phyloP scores from a whole-genome alignment of 805 yeast species.

The Candida maesae region DNA sequence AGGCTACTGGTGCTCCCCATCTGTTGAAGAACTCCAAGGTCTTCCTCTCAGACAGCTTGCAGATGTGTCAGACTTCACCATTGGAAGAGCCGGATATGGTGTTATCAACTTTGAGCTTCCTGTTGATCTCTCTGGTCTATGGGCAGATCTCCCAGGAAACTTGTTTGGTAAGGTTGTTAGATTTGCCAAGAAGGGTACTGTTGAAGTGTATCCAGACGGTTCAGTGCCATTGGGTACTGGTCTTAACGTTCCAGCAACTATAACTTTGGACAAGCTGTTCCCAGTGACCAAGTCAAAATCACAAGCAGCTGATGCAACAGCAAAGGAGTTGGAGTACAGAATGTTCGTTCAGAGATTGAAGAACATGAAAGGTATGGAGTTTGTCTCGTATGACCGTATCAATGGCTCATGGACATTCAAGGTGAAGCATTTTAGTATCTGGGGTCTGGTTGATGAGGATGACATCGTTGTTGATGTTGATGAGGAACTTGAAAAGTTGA shows the following conservation, averaged over 20 bases:
- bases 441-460: slow-evolving; percentile 81
- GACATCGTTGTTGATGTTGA: slow-evolving; percentile 54
- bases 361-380: slow-evolving; percentile 65
- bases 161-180: slow-evolving; percentile 41
- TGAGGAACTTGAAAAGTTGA: slow-evolving; percentile 26
- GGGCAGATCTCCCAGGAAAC: slow-evolving; percentile 32
- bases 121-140: slow-evolving; percentile 61
- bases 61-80: slow-evolving; percentile 56
- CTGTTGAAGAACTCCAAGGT: slow-evolving; percentile 44
- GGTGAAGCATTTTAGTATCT: slow-evolving; percentile 88
- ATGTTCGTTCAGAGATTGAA: slow-evolving; percentile 49
- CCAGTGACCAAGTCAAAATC: slow-evolving; percentile 37
- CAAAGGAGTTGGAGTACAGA: slow-evolving; percentile 38
- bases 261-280: slow-evolving; percentile 58
- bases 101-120: slow-evolving; percentile 62
- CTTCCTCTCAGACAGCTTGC: slow-evolving; percentile 46
- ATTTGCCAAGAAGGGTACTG: slow-evolving; percentile 45
- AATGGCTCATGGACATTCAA: slow-evolving; percentile 74
- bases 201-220: slow-evolving; percentile 62
- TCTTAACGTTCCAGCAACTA: slow-evolving; percentile 71
- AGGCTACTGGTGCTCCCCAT: slow-evolving; percentile 69
- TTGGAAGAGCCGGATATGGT: slow-evolving; percentile 67
- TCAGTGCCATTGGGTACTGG: slow-evolving; percentile 68
- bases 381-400: slow-evolving; percentile 73
- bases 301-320: slow-evolving; percentile 20